Conservation (phyloP, 805 yeast species). For the Lipomyces chichibuensis region DNA sequence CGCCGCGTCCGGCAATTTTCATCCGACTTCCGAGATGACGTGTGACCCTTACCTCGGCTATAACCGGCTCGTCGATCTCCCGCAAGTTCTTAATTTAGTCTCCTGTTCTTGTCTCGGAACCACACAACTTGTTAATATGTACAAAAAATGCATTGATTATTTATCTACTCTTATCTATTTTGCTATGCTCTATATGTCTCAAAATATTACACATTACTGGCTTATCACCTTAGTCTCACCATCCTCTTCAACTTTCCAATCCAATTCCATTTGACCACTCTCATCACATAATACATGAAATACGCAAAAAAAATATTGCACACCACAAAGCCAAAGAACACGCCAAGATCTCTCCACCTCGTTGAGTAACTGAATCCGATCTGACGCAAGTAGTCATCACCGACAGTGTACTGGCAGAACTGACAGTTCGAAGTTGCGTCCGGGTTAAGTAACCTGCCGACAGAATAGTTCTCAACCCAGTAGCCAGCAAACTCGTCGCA, state of each 20-base stretch:
- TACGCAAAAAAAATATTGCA: constrained; percentile 43
- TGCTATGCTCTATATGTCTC: background rate
- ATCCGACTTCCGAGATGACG: background rate
- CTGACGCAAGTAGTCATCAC: constrained; percentile 59
- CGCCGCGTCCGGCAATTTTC: background rate
- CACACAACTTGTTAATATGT: background rate
- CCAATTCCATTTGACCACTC: background rate
- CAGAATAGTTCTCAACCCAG: constrained; percentile 47
- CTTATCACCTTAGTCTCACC: background rate
- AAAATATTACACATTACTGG: background rate
- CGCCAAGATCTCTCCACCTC: constrained; percentile 63
- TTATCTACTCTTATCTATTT: no score
- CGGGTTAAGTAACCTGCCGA: constrained; percentile 52
- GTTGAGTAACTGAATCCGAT: constrained; percentile 41
- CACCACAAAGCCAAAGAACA: constrained; percentile 54
- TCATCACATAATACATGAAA: constrained; percentile 9
- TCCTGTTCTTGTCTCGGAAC: no score
- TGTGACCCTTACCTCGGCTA: background rate
- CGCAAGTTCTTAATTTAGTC: no score
- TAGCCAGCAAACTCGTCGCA: constrained; percentile 53
- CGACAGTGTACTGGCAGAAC: constrained; percentile 60
- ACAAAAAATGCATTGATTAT: background rate
- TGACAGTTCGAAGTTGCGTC: constrained; percentile 56
- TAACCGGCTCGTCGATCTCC: no score
- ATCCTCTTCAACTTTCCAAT: background rate